Base-by-base conservation (phyloP, 2,329 filamentous ascomycete genomes). In the Monilinia laxa region DNA sequence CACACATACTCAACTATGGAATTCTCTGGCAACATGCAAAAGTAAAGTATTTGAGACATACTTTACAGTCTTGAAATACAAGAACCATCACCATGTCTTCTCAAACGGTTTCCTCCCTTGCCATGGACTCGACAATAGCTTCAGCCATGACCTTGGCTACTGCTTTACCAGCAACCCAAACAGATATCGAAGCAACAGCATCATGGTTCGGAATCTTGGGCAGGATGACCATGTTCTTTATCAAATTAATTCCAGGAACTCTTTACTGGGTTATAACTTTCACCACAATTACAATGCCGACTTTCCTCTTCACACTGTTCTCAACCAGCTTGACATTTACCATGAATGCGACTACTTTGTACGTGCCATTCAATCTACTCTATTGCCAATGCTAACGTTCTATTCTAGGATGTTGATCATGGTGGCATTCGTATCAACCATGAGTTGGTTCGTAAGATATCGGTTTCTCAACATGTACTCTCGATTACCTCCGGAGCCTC, bases 291-390 rank as follows among this genome's bases (percentile, higher is more conserved):
- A 96, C 92, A 20, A 78, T 97, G 68, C 95, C 95, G 54, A 92
- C 92, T 77, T 87, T 95, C 78, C 85, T 98, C 23, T 99, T 96
- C 77, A 91, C 88, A 7, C 82, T 97, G 69, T 92, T 97, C 75
- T 97, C 93, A 7, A 94, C 92, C 70, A 97, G 91, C 78, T 82
- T 96, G 81, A 99, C 95, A 0, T 92, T 99, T 75, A 99, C 95
- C 14, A 96, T 99, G 93, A 98, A 98, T 77, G 94, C 95, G 73
- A 98, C 94, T 25, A 99, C 95, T 23, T 79, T 99, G 88, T 96
- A 87, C 76, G 88, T 74, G 31, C 51, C 10, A 66, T 20, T 31
- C 54, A 31, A 62, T 16, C 58, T 51, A 47, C 16, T 53, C 55
- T 64, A 54, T 55, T 66, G 45, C 70, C 75, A 70, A 72, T 69